Evolutionary conservation across 805 yeast genomes (phyloP), one percentile per base, ranked within the genome.

Genomic region (Nematodospora valgi): DNA sequence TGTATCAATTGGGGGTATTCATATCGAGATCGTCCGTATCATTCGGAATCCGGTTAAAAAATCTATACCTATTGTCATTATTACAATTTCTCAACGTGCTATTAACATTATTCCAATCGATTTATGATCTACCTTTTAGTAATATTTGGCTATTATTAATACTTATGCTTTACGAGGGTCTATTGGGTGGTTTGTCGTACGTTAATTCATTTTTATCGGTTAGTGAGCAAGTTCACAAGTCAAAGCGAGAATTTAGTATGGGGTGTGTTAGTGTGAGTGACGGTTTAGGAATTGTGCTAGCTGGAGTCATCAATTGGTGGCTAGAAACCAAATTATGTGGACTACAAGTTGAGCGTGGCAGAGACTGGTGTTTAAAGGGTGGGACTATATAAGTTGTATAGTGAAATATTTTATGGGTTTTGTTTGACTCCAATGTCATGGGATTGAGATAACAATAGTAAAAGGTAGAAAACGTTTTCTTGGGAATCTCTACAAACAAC

Each of bases 1-100:
- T 89, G 4, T 91, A 91, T 49, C 98, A 91, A 56, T 53, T 87
- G 3, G 98, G 98, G 6, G 98, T 91, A 0, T 88, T 91, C 50
- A 73, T 91, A 1, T 87, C 97, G 3, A 68, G 98, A 38, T 86
- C 97, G 0, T 86, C 96, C 1, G 80, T 86, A 0, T 67, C 79
- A 3, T 65, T 81, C 38, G 70, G 70, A 3, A 47, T 85, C 17
- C 64, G 94, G 30, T 56, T 89, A 24, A 67, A 58, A 34, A 63
- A 68, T 6, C 64, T 91, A 5, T 80, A 81, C 56, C 26, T 76
- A 13, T 74, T 88, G 6, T 73, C 95, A 0, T 20, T 72, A 0
- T 64, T 91, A 26, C 98, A 91, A 58, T 50, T 68, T 6, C 9
- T 76, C 20, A 91, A 89, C 54, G 64, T 89, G 17, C 32, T 64